A percentile compares a stretch with the other conserved stretches of the same genome.
Conservation (phyloP, 2,329 filamentous ascomycete genomes). For the Talaromyces piceae region DNA sequence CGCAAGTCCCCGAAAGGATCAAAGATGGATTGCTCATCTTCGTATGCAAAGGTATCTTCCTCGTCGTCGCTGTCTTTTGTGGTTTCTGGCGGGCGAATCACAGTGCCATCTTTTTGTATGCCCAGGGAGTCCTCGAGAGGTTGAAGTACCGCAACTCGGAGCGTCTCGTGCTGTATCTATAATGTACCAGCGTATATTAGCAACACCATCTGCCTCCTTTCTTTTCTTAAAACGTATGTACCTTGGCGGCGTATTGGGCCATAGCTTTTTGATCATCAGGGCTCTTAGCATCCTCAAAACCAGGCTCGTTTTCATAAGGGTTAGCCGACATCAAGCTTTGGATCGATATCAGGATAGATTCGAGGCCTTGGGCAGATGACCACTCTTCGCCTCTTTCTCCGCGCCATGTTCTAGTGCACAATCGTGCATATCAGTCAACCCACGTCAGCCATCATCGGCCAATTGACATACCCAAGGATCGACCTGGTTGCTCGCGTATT, state of each 20-base stretch:
- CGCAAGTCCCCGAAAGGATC: conserved; percentile 85
- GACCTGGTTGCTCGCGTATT: conserved; percentile 47
- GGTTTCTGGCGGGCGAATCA: conserved; percentile 22
- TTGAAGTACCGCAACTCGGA: conserved; percentile 79
- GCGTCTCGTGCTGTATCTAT: conserved; percentile 82
- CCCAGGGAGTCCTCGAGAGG: conserved; percentile 72
- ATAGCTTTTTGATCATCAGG: conserved; percentile 65
- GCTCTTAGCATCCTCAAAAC: conserved; percentile 70
- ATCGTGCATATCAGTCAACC: conserved; percentile 15
- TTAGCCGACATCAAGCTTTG: conserved; percentile 93
- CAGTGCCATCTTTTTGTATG: conserved; percentile 48
- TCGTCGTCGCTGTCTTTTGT: conserved; percentile 29
- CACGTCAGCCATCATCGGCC: background rate
- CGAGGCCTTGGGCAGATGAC: conserved; percentile 91
- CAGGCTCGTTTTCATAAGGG: conserved; percentile 93
- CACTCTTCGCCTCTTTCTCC: conserved; percentile 87
- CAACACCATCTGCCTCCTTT: background rate
- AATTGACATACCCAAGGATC: conserved; percentile 63
- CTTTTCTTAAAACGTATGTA: conserved; percentile 27
- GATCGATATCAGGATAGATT: conserved; percentile 90
- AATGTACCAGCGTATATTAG: background rate
- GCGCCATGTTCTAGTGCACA: conserved; percentile 68
- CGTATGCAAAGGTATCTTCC: conserved; percentile 19
- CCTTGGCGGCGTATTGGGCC: conserved; percentile 71
- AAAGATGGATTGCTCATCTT: conserved; percentile 54